phyloP scores from a whole-genome alignment of 208 protist genomes.

The Porcisia hertigi region DNA sequence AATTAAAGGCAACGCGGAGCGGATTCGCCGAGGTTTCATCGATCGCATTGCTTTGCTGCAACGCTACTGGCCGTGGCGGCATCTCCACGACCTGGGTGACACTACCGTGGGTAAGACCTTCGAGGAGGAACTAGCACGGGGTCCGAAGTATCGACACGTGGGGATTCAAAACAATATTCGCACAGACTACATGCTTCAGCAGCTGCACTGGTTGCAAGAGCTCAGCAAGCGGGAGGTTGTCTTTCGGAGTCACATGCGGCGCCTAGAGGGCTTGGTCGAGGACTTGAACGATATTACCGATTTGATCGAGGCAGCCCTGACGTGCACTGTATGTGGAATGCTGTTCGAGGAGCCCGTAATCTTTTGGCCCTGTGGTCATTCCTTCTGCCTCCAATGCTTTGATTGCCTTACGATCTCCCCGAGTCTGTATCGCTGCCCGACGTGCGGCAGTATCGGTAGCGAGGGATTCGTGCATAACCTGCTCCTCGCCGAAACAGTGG shows the following conservation, averaged over 20 bases:
- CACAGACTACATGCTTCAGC: conserved; percentile 75
- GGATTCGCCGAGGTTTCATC: conserved; percentile 69
- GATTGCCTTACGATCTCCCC: conserved; percentile 80
- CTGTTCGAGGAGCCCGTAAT: conserved; percentile 84
- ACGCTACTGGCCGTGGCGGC: conserved; percentile 88
- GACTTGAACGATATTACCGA: conserved; percentile 86
- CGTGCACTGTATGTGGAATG: conserved; percentile 74
- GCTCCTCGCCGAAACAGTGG: conserved; percentile 75
- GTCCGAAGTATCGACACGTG: conserved; percentile 78
- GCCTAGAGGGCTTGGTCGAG: conserved; percentile 76
- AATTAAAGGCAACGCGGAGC: conserved; percentile 34
- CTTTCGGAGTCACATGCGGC: conserved; percentile 65
- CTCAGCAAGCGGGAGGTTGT: conserved; percentile 53
- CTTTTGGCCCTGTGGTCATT: conserved; percentile 88
- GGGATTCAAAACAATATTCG: conserved; percentile 85
- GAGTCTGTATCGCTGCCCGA: conserved; percentile 82
- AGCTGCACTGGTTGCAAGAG: conserved; percentile 75
- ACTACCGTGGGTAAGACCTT: conserved; percentile 75
- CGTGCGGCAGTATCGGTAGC: conserved; percentile 84
- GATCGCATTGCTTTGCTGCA: conserved; percentile 80
- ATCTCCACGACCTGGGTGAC: conserved; percentile 79
- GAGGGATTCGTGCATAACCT: conserved; percentile 88
- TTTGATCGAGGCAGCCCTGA: conserved; percentile 72
- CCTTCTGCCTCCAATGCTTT: conserved; percentile 82
- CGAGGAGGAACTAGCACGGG: conserved; percentile 76